phyloP scores from a whole-genome alignment of 371 early-diverging fungal genomes.

The Blakeslea trispora region DNA sequence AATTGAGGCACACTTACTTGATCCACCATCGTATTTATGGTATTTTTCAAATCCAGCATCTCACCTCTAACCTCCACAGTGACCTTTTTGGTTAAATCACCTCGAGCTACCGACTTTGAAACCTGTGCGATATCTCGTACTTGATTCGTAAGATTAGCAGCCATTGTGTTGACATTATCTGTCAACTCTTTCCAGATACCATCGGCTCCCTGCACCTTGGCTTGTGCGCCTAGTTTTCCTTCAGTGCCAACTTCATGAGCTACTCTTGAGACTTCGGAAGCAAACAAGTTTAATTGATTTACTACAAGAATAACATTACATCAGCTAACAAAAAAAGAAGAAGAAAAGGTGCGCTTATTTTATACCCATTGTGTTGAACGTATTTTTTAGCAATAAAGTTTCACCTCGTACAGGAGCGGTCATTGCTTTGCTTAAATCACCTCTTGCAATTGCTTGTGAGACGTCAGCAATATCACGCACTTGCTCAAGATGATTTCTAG shows the following conservation, averaged over 20 bases:
- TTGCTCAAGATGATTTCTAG: slow-evolving; percentile 65
- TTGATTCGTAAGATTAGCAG: slow-evolving; percentile 61
- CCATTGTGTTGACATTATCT: slow-evolving; percentile 65
- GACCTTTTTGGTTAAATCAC: slow-evolving; percentile 58
- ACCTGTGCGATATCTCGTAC: slow-evolving; percentile 64
- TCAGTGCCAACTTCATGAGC: slow-evolving; percentile 58
- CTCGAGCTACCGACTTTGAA: slow-evolving; percentile 58
- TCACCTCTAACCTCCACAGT: slow-evolving; percentile 61
- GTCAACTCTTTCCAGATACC: slow-evolving; percentile 72
- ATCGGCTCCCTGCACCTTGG: slow-evolving; percentile 54
- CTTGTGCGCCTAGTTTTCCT: slow-evolving; percentile 51
- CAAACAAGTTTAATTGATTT: slow-evolving; percentile 51
- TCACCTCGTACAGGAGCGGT: slow-evolving; percentile 71
- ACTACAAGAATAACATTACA: too few species aligned
- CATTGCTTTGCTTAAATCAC: slow-evolving; percentile 71
- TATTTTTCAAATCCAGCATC: slow-evolving; percentile 61
- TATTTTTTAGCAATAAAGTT: slow-evolving; percentile 66
- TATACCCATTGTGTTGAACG: slow-evolving; percentile 73
- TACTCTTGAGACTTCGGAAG: slow-evolving; percentile 56
- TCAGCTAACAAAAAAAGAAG: too few species aligned
- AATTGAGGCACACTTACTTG: slow-evolving; percentile 31
- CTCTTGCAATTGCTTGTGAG: slow-evolving; percentile 72
- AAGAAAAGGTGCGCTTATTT: slow-evolving; percentile 1
- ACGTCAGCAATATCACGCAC: slow-evolving; percentile 76
- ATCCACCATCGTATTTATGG: slow-evolving; percentile 68